Evolutionary conservation across 192 early-diverging fungal species (phyloP), one percentile per base, ranked within the genome.

Genomic region (Mortierella alpina): DNA sequence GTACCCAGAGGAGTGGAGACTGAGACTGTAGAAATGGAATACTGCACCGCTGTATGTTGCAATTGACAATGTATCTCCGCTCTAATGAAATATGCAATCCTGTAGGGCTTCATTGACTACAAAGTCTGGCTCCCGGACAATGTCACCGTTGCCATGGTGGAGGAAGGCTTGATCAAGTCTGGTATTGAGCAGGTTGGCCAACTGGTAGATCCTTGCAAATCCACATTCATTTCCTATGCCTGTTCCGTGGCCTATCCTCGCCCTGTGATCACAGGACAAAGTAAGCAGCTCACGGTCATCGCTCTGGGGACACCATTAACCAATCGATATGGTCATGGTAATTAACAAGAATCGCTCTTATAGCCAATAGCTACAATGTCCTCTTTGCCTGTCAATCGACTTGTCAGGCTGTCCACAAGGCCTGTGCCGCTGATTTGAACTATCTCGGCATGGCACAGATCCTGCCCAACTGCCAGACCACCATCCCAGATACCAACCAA

Each of bases 371-470:
- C 49, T 80, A 55, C 40, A 68, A 72, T 72, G 66, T 80, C n/a
- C 49, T 80, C 2, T 80, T 80, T 8, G 76, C 83, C 7, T 84
- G 83, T 48, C 18, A 75, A 40, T 84, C 83, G n/a, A 62, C 83
- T 12, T 84, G 83, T 39, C 65, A 70, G 61, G 49, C 65, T 12
- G 83, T 68, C 1, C 40, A 41, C 13, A 10, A 57, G 6, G 61
- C 68, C 18, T 84, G 83, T 39, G 63, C 20, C 40, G 64, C 66
- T 17, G 66, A 70, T 31, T 54, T 84, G 17, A 56, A 49, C 1
- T 63, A 51, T n/a, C 22, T 72, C 13, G 62, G 67, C 18, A 66
- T 71, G 67, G 42, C 65, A 10, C n/a, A 49, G 20, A 45, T 75
- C 44, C 60, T 84, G 11, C 83, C 83, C 39, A 46, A 81, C 51